Conservation (phyloP, 2,329 filamentous ascomycete species). For the Phialophora expanda region DNA sequence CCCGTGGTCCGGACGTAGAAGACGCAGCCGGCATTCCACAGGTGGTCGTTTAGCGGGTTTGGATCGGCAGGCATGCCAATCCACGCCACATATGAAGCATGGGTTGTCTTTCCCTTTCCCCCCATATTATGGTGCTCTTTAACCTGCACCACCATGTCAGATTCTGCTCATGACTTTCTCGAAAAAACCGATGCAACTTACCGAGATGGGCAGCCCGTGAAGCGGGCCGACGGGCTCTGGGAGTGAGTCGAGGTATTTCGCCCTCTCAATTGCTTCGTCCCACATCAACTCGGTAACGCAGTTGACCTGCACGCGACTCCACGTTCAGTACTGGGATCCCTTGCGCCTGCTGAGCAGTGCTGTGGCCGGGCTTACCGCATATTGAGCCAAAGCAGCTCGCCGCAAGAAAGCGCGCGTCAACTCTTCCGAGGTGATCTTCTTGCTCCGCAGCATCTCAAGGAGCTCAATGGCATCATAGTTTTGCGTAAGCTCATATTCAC, state of each 20-base stretch:
- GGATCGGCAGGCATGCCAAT: conserved; percentile 35
- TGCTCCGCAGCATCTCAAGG: conserved; percentile 50
- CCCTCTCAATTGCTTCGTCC: conserved; percentile 54
- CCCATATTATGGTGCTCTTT: conserved; percentile 48
- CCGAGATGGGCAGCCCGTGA: conserved; percentile 65
- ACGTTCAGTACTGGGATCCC: conserved; percentile 1
- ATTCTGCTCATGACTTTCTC: background rate
- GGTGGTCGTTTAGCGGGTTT: conserved; percentile 39
- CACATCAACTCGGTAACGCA: conserved; percentile 62
- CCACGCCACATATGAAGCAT: conserved; percentile 43
- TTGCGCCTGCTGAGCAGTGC: background rate
- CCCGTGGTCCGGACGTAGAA: conserved; percentile 43
- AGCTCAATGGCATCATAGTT: conserved; percentile 44
- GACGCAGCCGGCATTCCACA: conserved; percentile 43
- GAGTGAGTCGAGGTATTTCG: conserved; percentile 54
- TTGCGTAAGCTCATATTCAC: conserved; percentile 59
- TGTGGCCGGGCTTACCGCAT: conserved; percentile 21
- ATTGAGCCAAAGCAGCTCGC: conserved; percentile 57
- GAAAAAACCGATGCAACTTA: background rate
- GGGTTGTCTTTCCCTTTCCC: conserved; percentile 37
- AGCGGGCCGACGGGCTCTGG: conserved; percentile 62
- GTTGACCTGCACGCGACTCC: conserved; percentile 27
- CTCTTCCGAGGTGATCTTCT: conserved; percentile 50
- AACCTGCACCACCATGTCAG: conserved; percentile 38
- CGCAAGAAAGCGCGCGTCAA: conserved; percentile 62